These are phyloP conservation scores for Malassezia obtusa DNA, from an alignment of 1,284 basidiomycete genomes.

Conservation along the genomic window DNA sequence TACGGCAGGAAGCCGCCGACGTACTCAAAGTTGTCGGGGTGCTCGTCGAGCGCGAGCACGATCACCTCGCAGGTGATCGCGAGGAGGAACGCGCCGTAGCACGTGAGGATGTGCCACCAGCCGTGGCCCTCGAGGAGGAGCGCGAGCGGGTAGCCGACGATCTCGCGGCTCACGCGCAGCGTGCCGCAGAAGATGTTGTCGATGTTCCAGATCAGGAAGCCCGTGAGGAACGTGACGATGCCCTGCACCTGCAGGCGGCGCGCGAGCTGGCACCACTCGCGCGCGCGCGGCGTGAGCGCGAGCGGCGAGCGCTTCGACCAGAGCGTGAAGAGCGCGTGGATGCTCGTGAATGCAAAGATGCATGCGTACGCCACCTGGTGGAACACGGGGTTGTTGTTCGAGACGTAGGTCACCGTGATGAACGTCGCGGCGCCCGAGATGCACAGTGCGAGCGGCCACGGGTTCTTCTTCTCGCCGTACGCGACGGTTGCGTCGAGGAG, in stretches of 20 bases:
- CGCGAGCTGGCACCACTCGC: conserved; percentile 9
- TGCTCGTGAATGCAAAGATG: conserved; percentile 46
- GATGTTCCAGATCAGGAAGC: conserved; percentile 54
- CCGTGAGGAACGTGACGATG: conserved; percentile 41
- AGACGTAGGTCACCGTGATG: conserved; percentile 46
- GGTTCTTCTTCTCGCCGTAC: conserved; percentile 10
- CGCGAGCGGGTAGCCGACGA: conserved; percentile 31
- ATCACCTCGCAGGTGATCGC: conserved; percentile 39
- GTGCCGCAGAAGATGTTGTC: conserved; percentile 53
- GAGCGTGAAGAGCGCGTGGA: conserved; percentile 44
- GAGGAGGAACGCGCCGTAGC: conserved; percentile 51
- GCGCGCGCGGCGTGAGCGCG: conserved; percentile 8
- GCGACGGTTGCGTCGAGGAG: conserved; percentile 28
- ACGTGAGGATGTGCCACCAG: conserved; percentile 54
- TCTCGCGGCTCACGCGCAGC: conserved; percentile 22
- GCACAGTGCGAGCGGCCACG: conserved; percentile 18
- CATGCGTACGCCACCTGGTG: conserved; percentile 53
- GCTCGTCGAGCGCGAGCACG: conserved; percentile 27
- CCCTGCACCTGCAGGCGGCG: conserved; percentile 21
- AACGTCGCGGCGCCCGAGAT: conserved; percentile 22
- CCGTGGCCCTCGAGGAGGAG: conserved; percentile 39
- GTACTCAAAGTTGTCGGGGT: conserved; percentile 20
- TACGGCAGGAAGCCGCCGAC: conserved; percentile 17
- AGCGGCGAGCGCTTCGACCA: conserved; percentile 17
- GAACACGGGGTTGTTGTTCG: conserved; percentile 53